phyloP scores from a whole-genome alignment of 768 basidiomycete species.

The Harrya chromipes region DNA sequence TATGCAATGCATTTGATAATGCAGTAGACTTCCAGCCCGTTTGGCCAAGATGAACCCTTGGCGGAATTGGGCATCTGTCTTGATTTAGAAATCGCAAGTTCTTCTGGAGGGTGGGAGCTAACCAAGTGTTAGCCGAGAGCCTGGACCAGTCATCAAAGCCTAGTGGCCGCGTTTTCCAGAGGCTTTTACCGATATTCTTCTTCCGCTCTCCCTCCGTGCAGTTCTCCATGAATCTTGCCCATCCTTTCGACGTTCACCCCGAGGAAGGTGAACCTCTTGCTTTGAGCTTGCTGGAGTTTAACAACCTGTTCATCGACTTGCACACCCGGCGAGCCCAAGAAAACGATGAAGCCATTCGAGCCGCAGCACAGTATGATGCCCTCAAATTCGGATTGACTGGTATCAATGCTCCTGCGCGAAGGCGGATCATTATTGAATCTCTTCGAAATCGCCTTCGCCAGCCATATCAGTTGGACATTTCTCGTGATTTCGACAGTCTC shows the following conservation, averaged over 20 bases:
- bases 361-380: neutral
- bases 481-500: neutral
- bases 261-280: neutral
- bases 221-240: neutral
- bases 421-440: slow-evolving; percentile 1
- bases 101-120: too few species aligned
- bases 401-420: neutral
- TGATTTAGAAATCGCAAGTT: too few species aligned
- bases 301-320: neutral
- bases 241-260: neutral
- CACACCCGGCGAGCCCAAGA: neutral
- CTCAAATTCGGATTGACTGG: neutral
- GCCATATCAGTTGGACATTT: slow-evolving; percentile 1
- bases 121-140: too few species aligned
- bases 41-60: too few species aligned
- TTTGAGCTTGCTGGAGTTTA: slow-evolving; percentile 1
- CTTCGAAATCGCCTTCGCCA: neutral
- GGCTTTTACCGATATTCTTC: too few species aligned
- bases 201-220: too few species aligned
- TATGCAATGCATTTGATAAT: too few species aligned
- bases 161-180: too few species aligned
- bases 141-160: too few species aligned
- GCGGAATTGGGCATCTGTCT: too few species aligned
- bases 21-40: too few species aligned
- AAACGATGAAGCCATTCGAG: neutral